phyloP scores from a whole-genome alignment of 139 green algal species.

The Chlamydomonas eustigma region DNA sequence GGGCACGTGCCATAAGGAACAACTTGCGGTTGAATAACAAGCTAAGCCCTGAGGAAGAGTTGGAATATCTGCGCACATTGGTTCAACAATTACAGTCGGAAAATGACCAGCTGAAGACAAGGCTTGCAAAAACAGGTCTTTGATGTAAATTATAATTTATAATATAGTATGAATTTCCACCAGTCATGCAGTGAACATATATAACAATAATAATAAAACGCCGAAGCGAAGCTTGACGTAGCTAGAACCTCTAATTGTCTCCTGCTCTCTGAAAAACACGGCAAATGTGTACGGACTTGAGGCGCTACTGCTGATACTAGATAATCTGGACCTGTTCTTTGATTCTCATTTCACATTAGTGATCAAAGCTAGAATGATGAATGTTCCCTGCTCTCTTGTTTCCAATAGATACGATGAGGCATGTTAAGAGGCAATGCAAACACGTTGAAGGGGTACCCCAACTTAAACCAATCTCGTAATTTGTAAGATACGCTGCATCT shows the following conservation, averaged over 20 bases:
- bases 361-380: too few relatives aligned
- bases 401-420: too few relatives aligned
- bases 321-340: too few relatives aligned
- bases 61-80: conserved; percentile 12
- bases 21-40: conserved; percentile 14
- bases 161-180: not conserved
- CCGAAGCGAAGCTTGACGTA: too few relatives aligned
- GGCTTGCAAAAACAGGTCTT: not conserved
- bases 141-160: not conserved
- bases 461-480: too few relatives aligned
- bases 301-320: not conserved
- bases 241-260: too few relatives aligned
- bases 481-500: too few relatives aligned
- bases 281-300: not conserved
- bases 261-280: too few relatives aligned
- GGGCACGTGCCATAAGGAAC: conserved; percentile 24
- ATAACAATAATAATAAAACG: not conserved
- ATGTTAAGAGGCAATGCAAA: too few relatives aligned
- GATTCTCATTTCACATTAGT: too few relatives aligned
- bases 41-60: conserved; percentile 6
- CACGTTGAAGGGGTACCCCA: too few relatives aligned
- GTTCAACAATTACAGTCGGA: conserved; percentile 7
- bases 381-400: too few relatives aligned
- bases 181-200: not conserved
- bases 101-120: conserved; percentile 5